Base-by-base conservation (phyloP, 768 basidiomycete species). In the Grammothele lineata region DNA sequence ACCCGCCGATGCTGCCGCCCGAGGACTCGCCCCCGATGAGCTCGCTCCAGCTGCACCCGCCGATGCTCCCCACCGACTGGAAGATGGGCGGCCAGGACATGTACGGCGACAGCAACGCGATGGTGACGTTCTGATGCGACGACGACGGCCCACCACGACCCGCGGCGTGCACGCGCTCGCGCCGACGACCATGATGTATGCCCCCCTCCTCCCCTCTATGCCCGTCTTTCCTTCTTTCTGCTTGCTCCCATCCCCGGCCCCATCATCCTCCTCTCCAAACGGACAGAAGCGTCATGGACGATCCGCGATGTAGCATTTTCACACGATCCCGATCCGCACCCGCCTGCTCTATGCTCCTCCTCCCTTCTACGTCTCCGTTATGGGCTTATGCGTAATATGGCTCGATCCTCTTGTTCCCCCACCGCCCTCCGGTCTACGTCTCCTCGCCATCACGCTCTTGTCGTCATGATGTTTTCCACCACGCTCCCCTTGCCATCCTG, bases 1-100 rank as follows among this genome's bases (percentile, higher is more conserved):
- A 80, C 57, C 78, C 78, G 15, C 77, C 78, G 8, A 80, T 80
- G 78, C 42, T 74, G 22, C 70, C 68, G 14, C 75, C 72, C 17
- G 58, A 68, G 10, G 72, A 71, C 37, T 62, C 62, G 26, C 60
- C 62, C 11, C 56, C 54, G 24, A 51, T 51, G 57, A 53, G 55
- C 39, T 57, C 58, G 22, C 48, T 57, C 30, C 59, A 58, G 43
- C 57, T 62, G 0, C 69, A 70, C 46, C 69, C 64, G 17, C 66
- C 65, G 11, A 68, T 68, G 69, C 45, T 66, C 25, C 62, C 66
- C 22, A 60, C 45, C 43, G 66, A 69, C 44, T 67, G 64, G 65
- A 56, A 53, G 42, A 55, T 59, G 21, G 45, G 52, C n/a, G 47
- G 49, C 11, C 41, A 57, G 43, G 58, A 62, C 42, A 57, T 61